A percentile compares a stretch with the other conserved stretches of the same genome.
Conservation (phyloP, 139 green algal species). For the Cymbomonas tetramitiformis region DNA sequence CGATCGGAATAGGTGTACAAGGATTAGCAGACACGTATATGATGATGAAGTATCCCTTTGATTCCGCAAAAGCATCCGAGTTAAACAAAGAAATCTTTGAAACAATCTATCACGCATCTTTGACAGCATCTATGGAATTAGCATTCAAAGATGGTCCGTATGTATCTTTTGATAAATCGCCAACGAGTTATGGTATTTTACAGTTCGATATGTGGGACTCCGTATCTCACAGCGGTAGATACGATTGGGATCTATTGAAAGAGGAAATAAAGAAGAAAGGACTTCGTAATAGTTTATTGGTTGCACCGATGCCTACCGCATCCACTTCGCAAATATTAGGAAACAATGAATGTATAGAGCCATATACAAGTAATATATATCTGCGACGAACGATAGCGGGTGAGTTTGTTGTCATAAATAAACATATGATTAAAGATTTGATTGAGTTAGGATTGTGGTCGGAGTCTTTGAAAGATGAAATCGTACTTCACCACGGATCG, state of each 20-base stretch:
- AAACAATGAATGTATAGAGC: constrained; percentile 99
- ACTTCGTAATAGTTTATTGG: constrained; percentile 88
- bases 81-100: constrained; percentile 94
- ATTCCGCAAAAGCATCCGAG: constrained; percentile 53
- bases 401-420: constrained; percentile 88
- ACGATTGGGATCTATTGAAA: constrained; percentile 70
- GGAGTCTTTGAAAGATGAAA: constrained; percentile 79
- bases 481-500: constrained; percentile 68
- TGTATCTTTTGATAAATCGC: constrained; percentile 57
- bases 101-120: constrained; percentile 80
- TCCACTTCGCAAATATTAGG: constrained; percentile 75
- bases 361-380: constrained; percentile 98
- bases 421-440: constrained; percentile 90
- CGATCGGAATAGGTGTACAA: constrained; percentile 89
- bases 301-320: constrained; percentile 94
- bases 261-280: constrained; percentile 57
- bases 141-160: constrained; percentile 69
- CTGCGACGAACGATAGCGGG: constrained; percentile 81
- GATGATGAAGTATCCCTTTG: constrained; percentile 89
- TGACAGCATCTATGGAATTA: constrained; percentile 61
- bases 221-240: constrained; percentile 32
- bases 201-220: constrained; percentile 88
- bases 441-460: constrained; percentile 76
- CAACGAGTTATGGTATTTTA: constrained; percentile 34
- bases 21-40: constrained; percentile 94